Base-by-base conservation (phyloP, 1,284 basidiomycete species). In the Cryptococcus sp. region DNA sequence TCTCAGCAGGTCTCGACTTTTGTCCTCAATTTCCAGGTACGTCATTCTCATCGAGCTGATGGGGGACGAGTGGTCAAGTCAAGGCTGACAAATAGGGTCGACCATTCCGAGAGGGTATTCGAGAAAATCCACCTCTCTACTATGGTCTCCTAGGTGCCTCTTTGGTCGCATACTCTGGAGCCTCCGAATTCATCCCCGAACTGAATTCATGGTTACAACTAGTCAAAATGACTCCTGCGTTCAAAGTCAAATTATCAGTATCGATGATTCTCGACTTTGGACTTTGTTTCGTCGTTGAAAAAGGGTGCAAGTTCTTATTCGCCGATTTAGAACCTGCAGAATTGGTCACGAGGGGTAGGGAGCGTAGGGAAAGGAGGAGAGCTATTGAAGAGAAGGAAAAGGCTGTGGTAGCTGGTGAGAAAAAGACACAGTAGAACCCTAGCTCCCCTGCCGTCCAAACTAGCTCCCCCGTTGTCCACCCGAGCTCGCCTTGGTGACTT, bases 1-100 rank as follows among this genome's bases (percentile, higher is more conserved):
- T 92, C 88, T 5, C 92, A 97, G 72, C 91, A 96, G 71, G 92
- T 97, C 2, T 94, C 92, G 9, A 96, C 92, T 0, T 96, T 97
- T 67, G 86, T 91, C 2, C 91, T 96, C 78, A 97, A 97, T 77
- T 97, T 92, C 81, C 90, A 91, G 78, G 84, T 84, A 60, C 45
- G 54, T 25, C 39, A 7, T 10, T n/a, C 34, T 14, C 19, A 10
- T 21, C 39, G 9, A 13, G 39, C 11, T 41, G 19, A 41, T 7
- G 11, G 39, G 39, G 7, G 10, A 13, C 10, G 39, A 19, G 19
- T 41, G 14, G 39, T 41, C 10, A 36, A 36, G 11, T n/a, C 34
- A 10, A 36, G 41, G 32, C 2, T 47, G 42, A 51, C 23, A 2
- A 32, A 9, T 59, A 87, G 81, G 93, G 92, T 7, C 86, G 92